Evolutionary conservation across 225 moss, liverwort and hornwort genomes (phyloP).

Genomic region (Ulota crispa): DNA sequence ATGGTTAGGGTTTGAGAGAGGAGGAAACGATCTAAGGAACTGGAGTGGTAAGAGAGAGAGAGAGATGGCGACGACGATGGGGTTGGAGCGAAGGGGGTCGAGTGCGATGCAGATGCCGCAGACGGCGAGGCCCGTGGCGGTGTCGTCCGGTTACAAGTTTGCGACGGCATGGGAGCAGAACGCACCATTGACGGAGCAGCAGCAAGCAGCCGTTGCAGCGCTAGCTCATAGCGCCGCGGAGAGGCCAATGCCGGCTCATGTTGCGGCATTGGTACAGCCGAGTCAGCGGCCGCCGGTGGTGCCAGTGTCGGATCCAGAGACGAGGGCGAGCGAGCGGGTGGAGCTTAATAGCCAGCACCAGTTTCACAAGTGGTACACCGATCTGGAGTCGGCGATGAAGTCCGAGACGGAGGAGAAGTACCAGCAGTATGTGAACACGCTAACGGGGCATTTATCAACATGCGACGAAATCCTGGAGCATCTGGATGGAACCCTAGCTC

Average conservation of each 20-base stretch:
- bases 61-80: slow-evolving; percentile 33
- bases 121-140: slow-evolving; percentile 68
- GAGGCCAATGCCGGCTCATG: slow-evolving; percentile 86
- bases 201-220: slow-evolving; percentile 75
- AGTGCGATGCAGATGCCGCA: slow-evolving; percentile 24
- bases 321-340: slow-evolving; percentile 34
- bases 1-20: slow-evolving; percentile 24
- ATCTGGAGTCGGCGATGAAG: slow-evolving; percentile 97
- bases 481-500: slow-evolving; percentile 78
- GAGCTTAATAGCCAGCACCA: slow-evolving; percentile 70
- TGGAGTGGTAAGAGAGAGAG: not conserved
- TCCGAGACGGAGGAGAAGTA: slow-evolving; percentile 99
- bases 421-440: slow-evolving; percentile 80
- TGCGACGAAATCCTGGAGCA: slow-evolving; percentile 79
- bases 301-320: slow-evolving; percentile 35
- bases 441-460: slow-evolving; percentile 80
- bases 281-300: slow-evolving; percentile 43
- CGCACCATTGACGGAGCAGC: slow-evolving; percentile 88
- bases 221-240: slow-evolving; percentile 77
- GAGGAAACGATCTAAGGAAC: not conserved
- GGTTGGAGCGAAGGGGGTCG: slow-evolving; percentile 40
- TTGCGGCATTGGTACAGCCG: slow-evolving; percentile 39
- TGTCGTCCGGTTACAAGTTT: slow-evolving; percentile 87
- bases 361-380: slow-evolving; percentile 98
- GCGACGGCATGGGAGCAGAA: slow-evolving; percentile 95